A percentile compares a stretch with the other conserved stretches of the same genome.
phyloP scores from a whole-genome alignment of 2,329 filamentous ascomycete genomes.

The Penicillium frequentans region DNA sequence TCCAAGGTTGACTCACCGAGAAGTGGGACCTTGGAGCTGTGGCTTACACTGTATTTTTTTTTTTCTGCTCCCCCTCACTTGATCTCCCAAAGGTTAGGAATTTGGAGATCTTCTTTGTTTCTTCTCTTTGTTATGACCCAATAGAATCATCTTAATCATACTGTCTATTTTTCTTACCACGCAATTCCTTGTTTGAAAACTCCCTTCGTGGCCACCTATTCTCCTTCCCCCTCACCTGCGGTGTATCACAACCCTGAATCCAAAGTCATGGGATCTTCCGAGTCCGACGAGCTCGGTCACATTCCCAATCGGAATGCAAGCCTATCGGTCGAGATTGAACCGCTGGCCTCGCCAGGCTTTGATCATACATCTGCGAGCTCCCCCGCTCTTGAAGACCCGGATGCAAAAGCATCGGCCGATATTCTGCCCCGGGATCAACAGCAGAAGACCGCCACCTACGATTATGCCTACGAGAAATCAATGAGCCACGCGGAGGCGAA shows the following conservation, averaged over 20 bases:
- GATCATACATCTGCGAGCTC: conserved; percentile 8
- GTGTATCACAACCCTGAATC: not conserved
- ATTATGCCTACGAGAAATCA: conserved; percentile 89
- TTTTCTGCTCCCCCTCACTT: not conserved
- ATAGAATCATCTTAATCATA: not conserved
- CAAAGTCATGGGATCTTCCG: conserved; percentile 23
- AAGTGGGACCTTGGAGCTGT: not conserved
- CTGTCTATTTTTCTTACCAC: not conserved
- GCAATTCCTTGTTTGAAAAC: not conserved
- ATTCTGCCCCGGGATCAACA: conserved; percentile 47
- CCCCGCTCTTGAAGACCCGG: conserved; percentile 7
- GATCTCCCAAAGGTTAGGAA: not conserved
- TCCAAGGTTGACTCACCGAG: not conserved
- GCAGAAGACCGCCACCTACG: conserved; percentile 81
- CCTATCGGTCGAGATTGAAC: not conserved
- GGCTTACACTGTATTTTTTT: not conserved
- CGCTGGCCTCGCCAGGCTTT: conserved; percentile 1
- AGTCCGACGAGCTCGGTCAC: conserved; percentile 14
- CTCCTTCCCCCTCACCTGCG: not conserved
- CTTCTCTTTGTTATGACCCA: not conserved
- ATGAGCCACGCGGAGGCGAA: conserved; percentile 94
- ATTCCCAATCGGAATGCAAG: conserved; percentile 20
- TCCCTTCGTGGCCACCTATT: not conserved
- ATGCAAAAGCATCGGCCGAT: conserved; percentile 14
- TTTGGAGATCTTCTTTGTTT: not conserved